Evolutionary conservation across 352 stramenopile genomes (phyloP).

Genomic region (Pythium apleroticum): DNA sequence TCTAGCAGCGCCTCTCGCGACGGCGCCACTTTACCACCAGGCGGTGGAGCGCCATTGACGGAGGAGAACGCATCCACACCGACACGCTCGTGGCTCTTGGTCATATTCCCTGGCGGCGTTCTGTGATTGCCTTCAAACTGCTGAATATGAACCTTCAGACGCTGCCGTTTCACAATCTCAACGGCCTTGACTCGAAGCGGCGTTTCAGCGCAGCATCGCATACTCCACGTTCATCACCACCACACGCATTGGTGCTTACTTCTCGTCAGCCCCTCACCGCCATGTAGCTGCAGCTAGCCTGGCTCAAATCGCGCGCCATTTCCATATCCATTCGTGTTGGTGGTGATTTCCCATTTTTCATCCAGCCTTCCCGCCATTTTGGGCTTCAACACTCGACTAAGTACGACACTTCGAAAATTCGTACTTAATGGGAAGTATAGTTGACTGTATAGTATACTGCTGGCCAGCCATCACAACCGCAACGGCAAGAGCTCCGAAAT

Average conservation of each 20-base stretch:
- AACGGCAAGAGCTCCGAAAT: neutral
- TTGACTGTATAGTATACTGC: neutral
- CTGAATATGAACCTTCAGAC: neutral
- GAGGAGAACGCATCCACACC: slow-evolving; percentile 14
- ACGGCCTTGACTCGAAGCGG: neutral
- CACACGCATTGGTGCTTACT: no score
- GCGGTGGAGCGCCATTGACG: neutral
- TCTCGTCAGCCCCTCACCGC: no score
- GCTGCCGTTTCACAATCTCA: slow-evolving; percentile 9
- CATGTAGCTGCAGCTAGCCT: neutral
- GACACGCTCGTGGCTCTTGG: slow-evolving; percentile 7
- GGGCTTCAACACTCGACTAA: slow-evolving; percentile 13
- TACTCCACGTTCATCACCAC: neutral
- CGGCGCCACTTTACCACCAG: neutral
- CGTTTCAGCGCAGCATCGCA: slow-evolving; percentile 7
- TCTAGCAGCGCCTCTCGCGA: slow-evolving; percentile 44
- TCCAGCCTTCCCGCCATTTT: neutral
- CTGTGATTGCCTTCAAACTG: neutral
- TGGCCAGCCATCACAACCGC: neutral
- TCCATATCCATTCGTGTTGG: neutral
- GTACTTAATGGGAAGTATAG: slow-evolving; percentile 17
- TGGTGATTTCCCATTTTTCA: neutral
- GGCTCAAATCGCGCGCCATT: neutral
- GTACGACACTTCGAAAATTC: neutral
- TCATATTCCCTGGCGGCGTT: neutral